Percentiles rank a stretch among this genome's conserved stretches.
These are phyloP conservation scores for Aspergillus avenaceus DNA, from an alignment of 495 filamentous ascomycete species.

Conservation along the genomic window DNA sequence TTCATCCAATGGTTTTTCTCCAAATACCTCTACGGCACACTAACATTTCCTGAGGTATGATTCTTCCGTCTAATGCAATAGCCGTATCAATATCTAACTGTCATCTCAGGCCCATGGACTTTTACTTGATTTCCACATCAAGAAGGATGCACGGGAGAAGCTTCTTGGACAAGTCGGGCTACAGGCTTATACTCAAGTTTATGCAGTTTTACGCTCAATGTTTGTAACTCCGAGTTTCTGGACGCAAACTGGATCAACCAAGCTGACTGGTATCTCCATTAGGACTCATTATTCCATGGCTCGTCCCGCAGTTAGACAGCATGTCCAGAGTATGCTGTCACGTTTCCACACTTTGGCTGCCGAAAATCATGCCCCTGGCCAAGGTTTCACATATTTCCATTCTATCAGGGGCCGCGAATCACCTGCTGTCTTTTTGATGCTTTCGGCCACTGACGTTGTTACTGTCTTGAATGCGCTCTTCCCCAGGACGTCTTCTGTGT, in stretches of 20 bases:
- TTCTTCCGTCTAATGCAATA: not conserved
- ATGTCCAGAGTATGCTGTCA: slow-evolving; percentile 72
- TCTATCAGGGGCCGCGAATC: slow-evolving; percentile 13
- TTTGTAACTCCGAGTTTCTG: slow-evolving; percentile 20
- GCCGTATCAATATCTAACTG: not conserved
- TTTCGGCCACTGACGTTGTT: slow-evolving; percentile 37
- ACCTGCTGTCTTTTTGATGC: slow-evolving; percentile 33
- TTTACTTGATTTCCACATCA: slow-evolving; percentile 86
- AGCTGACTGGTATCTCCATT: slow-evolving; percentile 8
- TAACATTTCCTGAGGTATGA: slow-evolving; percentile 84
- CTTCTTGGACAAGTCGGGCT: slow-evolving; percentile 81
- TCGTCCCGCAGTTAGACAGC: slow-evolving; percentile 58
- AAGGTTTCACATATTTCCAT: not conserved
- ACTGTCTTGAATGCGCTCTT: slow-evolving; percentile 41
- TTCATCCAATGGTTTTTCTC: slow-evolving; percentile 91
- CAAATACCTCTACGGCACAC: slow-evolving; percentile 74
- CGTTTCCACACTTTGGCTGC: slow-evolving; percentile 43
- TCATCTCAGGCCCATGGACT: slow-evolving; percentile 67
- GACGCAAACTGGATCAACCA: not conserved
- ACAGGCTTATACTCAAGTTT: slow-evolving; percentile 70
- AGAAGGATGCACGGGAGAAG: slow-evolving; percentile 81
- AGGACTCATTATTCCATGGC: slow-evolving; percentile 40
- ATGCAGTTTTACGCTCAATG: slow-evolving; percentile 45
- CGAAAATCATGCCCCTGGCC: not conserved
- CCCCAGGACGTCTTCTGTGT: slow-evolving; percentile 25